Conservation (phyloP, 2,329 filamentous ascomycete species). For the Pestalotiopsis sp. region DNA sequence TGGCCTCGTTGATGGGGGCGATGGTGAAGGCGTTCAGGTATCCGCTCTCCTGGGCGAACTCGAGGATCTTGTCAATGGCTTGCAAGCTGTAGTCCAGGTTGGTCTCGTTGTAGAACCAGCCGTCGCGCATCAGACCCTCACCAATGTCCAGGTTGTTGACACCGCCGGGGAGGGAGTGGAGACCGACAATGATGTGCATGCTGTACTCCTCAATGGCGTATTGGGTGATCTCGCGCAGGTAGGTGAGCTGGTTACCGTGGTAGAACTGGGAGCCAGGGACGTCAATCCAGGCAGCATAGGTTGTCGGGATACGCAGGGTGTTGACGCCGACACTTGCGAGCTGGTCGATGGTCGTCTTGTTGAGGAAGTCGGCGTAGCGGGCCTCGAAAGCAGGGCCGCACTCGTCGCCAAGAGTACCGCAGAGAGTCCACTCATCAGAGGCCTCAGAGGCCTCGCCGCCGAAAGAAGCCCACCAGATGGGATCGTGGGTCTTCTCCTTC, state of each 20-base stretch:
- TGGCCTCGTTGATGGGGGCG: slow-evolving; percentile 39
- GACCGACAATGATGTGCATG: slow-evolving; percentile 38
- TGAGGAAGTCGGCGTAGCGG: slow-evolving; percentile 33
- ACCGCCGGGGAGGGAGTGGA: slow-evolving; percentile 27
- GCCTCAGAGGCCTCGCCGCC: slow-evolving; percentile 15
- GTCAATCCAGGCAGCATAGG: slow-evolving; percentile 38
- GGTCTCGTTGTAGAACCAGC: slow-evolving; percentile 38
- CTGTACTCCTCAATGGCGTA: slow-evolving; percentile 37
- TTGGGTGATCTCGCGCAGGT: slow-evolving; percentile 32
- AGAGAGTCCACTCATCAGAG: slow-evolving; percentile 39
- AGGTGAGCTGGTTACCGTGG: slow-evolving; percentile 32
- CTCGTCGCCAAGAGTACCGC: slow-evolving; percentile 29
- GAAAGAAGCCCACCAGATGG: slow-evolving; percentile 1
- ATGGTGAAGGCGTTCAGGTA: slow-evolving; percentile 35
- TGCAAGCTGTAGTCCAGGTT: slow-evolving; percentile 35
- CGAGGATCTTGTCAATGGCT: slow-evolving; percentile 33
- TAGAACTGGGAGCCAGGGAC: slow-evolving; percentile 35
- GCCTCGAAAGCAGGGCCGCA: slow-evolving; percentile 32
- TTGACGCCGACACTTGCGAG: slow-evolving; percentile 34
- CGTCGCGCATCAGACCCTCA: slow-evolving; percentile 32
- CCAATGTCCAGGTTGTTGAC: slow-evolving; percentile 34
- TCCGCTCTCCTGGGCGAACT: slow-evolving; percentile 33
- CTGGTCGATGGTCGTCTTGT: slow-evolving; percentile 32
- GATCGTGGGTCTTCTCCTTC: slow-evolving; percentile 4
- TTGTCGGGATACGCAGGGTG: slow-evolving; percentile 37